Base-by-base conservation (phyloP, 169 alveolate species). In the Fabrea salina region DNA sequence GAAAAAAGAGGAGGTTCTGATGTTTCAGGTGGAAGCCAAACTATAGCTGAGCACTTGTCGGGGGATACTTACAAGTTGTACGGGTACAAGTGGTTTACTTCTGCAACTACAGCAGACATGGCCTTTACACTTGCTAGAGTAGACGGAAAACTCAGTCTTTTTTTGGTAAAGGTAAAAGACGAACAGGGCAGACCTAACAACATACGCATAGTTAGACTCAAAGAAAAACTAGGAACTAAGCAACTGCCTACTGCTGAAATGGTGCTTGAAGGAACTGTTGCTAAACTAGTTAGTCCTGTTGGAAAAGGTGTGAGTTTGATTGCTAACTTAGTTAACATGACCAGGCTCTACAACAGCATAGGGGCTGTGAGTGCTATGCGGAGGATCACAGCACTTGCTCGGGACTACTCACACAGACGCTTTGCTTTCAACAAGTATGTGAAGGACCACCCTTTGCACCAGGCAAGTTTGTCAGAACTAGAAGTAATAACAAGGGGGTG, bases 1-100 rank as follows among this genome's bases (percentile, higher is more conserved):
- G 96, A 91, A 79, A 86, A 89, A 59, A 66, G 80, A 43, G 96
- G 94, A 58, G 96, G 96, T 1, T 85, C 92, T 11, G 96, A 91
- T 80, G 93, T 91, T 0, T 40, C 88, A 22, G 66, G 70, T 22
- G 89, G 88, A 25, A 91, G 93, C 6, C 82, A 77, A 5, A 88
- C 94, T 8, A 39, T 86, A 19, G 96, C 92, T 0, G 49, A 78
- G 0, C 70, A 56, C 33, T 33, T 70, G 1, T 37, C 32, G 6
- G 54, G 75, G 13, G 88, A 74, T 5, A 56, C 80, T 37, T 79
- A 79, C 40, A 54, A 71, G 39, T 79, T 91, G 0, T 86, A 83
- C 75, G 96, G 96, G 0, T 89, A 84, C 39, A 91, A 89, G 79
- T 91, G 93, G 93, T 88, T 86, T 41, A 82, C 91, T 5, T 88